phyloP scores from a whole-genome alignment of 345 rosid species.

The Brassica carinata region DNA sequence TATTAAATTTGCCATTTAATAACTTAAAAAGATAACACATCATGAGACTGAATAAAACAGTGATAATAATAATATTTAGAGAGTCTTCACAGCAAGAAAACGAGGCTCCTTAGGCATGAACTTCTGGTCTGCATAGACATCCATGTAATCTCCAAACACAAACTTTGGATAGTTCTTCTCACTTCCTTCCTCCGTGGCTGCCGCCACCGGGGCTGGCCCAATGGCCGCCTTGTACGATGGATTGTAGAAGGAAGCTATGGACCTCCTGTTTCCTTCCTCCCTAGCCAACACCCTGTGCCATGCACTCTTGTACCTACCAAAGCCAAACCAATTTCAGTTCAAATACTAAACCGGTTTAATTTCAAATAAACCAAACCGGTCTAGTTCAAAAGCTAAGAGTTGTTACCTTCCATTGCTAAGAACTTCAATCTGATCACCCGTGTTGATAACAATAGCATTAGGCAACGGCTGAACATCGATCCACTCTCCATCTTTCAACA shows the following conservation, averaged over 20 bases:
- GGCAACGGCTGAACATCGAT: slow-evolving; percentile 77
- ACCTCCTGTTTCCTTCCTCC: slow-evolving; percentile 63
- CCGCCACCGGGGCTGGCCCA: slow-evolving; percentile 59
- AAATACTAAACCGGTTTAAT: neutral
- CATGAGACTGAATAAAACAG: slow-evolving; percentile 9
- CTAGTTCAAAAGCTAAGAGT: neutral
- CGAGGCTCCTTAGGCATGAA: slow-evolving; percentile 87
- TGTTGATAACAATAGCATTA: slow-evolving; percentile 75
- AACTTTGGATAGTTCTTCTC: slow-evolving; percentile 60
- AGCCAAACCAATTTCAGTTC: neutral
- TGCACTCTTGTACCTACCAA: slow-evolving; percentile 70
- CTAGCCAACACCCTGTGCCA: slow-evolving; percentile 78
- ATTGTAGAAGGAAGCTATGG: slow-evolving; percentile 87
- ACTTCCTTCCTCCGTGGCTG: slow-evolving; percentile 32
- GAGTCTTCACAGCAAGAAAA: slow-evolving; percentile 66
- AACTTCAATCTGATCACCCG: slow-evolving; percentile 93
- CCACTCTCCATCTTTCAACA: slow-evolving; percentile 82
- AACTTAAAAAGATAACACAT: slow-evolving; percentile 5
- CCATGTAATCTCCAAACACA: slow-evolving; percentile 93
- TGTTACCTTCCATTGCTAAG: slow-evolving; percentile 67
- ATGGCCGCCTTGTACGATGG: slow-evolving; percentile 78
- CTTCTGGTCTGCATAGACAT: slow-evolving; percentile 83
- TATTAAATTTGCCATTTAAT: slow-evolving; percentile 31
- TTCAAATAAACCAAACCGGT: neutral
- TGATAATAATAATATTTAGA: slow-evolving; percentile 37